phyloP scores from a whole-genome alignment of 2,329 filamentous ascomycete species.

The Iodosphaeria phyllophila region DNA sequence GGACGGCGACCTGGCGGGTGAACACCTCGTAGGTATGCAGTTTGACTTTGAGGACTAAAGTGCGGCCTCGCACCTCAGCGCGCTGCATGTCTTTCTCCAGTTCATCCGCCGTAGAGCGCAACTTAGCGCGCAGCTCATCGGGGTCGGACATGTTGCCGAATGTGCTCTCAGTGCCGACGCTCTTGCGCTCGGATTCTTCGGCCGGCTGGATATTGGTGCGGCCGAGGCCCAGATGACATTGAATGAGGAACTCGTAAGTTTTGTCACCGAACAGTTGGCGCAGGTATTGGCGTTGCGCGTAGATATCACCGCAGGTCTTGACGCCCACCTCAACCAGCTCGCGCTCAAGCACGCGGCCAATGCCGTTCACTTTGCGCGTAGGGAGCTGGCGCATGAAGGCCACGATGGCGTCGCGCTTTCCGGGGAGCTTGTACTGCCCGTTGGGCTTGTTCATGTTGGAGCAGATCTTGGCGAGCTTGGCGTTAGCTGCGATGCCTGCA shows the following conservation, averaged over 20 bases:
- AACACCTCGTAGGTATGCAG: constrained; percentile 85
- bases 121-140: constrained; percentile 51
- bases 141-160: constrained; percentile 65
- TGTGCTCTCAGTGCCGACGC: constrained; percentile 82
- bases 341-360: constrained; percentile 86
- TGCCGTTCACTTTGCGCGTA: constrained; percentile 80
- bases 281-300: constrained; percentile 53
- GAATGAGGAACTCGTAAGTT: constrained; percentile 68
- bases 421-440: constrained; percentile 65
- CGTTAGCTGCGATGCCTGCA: constrained; percentile 84
- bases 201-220: constrained; percentile 71
- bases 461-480: constrained; percentile 85
- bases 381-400: constrained; percentile 70
- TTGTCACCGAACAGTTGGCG: constrained; percentile 78
- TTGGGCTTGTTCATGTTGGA: constrained; percentile 96
- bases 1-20: constrained; percentile 60
- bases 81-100: constrained; percentile 68
- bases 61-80: constrained; percentile 76
- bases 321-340: constrained; percentile 78
- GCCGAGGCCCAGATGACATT: constrained; percentile 71
- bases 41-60: constrained; percentile 81
- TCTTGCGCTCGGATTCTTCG: constrained; percentile 82
- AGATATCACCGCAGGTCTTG: constrained; percentile 78
- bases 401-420: constrained; percentile 58
- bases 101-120: constrained; percentile 66